Evolutionary conservation across 1,284 basidiomycete species (phyloP), one percentile per base, ranked within the genome.

Genomic region (Chondrostereum purpureum): DNA sequence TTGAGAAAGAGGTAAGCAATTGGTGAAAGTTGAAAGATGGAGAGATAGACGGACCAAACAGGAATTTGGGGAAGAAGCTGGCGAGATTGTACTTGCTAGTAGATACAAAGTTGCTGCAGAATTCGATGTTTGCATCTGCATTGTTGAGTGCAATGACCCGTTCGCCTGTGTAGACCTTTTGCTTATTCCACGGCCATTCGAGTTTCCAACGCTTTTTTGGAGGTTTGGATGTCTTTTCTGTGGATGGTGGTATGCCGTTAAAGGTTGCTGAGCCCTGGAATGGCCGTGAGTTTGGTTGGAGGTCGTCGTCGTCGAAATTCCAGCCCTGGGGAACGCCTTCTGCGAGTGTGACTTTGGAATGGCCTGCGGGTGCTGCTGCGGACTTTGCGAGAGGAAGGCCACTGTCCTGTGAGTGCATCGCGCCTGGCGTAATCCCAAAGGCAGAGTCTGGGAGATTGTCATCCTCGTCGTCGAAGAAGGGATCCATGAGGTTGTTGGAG

Each of bases 31-130:
- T n/a, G n/a, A 22, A n/a, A 4, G 10, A 21, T n/a, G 13, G 16
- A 34, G 21, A 42, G 22, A 65, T n/a, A 21, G 19, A 65, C 83
- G 56, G 57, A 95, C 92, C 91, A 49, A 78, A 77, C 48, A 99
- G 65, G 69, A 99, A 99, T 65, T 97, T 98, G 42, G 92, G 93
- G 8, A 93, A 53, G 66, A 99, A 99, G 0, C 90, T 90, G 23
- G 76, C 75, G 27, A 87, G 54, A 58, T 94, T 97, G 70, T 98
- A 99, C 66, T 99, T 99, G 72, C 87, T 92, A 16, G 96, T 98
- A 37, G 85, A 90, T 42, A 99, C 85, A 51, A 86, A 87, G 66
- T 99, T 99, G 39, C 76, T 80, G 54, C 75, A 68, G 60, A 77
- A 95, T 2, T 88, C 83, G 17, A 63, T 60, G 55, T 86, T 84